Evolutionary conservation across 352 stramenopile genomes (phyloP).

Genomic region (Elongisporangium undulatum): DNA sequence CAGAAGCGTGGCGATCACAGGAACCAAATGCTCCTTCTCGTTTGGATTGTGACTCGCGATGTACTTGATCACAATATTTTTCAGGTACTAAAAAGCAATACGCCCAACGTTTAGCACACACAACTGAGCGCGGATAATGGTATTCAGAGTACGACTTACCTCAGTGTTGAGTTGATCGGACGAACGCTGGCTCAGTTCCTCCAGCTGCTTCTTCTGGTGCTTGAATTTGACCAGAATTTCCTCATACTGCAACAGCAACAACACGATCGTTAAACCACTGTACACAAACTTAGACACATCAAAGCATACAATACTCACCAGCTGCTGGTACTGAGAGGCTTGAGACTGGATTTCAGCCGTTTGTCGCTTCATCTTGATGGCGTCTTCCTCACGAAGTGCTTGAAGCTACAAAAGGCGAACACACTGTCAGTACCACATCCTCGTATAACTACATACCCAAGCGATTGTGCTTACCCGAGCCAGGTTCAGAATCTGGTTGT

Average conservation of each 20-base stretch:
- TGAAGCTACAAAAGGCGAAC: conserved; percentile 18
- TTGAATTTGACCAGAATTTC: conserved; percentile 55
- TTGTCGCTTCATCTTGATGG: conserved; percentile 37
- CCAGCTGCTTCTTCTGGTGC: conserved; percentile 49
- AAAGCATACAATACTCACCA: conserved; percentile 14
- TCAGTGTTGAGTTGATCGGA: conserved; percentile 57
- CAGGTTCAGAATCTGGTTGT: conserved; percentile 22
- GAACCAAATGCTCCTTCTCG: conserved; percentile 76
- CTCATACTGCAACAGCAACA: conserved; percentile 35
- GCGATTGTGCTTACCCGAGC: conserved; percentile 11
- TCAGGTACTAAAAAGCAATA: conserved; percentile 57
- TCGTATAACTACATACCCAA: not conserved
- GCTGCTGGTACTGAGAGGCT: conserved; percentile 30
- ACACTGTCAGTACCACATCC: not conserved
- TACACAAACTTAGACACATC: not conserved
- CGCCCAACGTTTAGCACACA: not conserved
- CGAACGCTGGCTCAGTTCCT: conserved; percentile 37
- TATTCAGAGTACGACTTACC: conserved; percentile 20
- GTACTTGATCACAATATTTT: conserved; percentile 87
- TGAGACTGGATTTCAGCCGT: conserved; percentile 14
- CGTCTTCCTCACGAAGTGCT: conserved; percentile 25
- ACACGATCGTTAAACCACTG: conserved; percentile 5
- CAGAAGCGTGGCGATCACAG: conserved; percentile 70
- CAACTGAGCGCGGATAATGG: not conserved
- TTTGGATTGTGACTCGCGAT: conserved; percentile 66